Evolutionary conservation across 768 basidiomycete species (phyloP).

Genomic region (Collybia mongolica): DNA sequence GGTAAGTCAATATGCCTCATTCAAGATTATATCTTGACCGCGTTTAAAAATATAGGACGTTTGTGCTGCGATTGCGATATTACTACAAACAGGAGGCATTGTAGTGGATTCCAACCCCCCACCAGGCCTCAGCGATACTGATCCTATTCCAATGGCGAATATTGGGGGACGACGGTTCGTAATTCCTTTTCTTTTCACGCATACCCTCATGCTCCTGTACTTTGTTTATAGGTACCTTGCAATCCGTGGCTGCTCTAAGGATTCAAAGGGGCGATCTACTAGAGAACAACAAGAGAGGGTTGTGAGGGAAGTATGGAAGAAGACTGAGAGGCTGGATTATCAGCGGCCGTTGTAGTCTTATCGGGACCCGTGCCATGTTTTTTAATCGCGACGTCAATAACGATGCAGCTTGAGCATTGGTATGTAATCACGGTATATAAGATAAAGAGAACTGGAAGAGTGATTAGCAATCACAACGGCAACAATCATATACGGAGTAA

Average conservation of each 20-base stretch:
- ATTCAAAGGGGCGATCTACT: constrained; percentile 12
- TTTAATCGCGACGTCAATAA: no score
- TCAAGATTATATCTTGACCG: background rate
- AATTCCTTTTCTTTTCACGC: background rate
- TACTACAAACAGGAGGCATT: constrained; percentile 23
- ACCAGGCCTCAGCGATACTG: constrained; percentile 4
- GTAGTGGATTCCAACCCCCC: constrained; percentile 23
- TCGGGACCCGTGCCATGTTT: no score
- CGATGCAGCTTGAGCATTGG: no score
- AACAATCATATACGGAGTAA: no score
- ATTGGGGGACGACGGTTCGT: constrained; percentile 17
- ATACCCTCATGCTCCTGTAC: background rate
- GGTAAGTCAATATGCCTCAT: constrained; percentile 6
- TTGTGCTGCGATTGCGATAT: constrained; percentile 20
- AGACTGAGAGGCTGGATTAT: constrained; percentile 19
- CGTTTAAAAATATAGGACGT: constrained; percentile 15
- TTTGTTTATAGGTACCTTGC: constrained; percentile 14
- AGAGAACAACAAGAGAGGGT: constrained; percentile 19
- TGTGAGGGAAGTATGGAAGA: constrained; percentile 23
- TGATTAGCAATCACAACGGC: no score
- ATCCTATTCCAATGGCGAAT: constrained; percentile 21
- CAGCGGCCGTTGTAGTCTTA: constrained; percentile 10
- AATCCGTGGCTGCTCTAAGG: constrained; percentile 20
- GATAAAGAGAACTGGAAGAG: no score
- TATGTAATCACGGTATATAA: no score